Evolutionary conservation across 1,284 basidiomycete genomes (phyloP), one percentile per base, ranked within the genome.

Genomic region (Trichosporon sp.): DNA sequence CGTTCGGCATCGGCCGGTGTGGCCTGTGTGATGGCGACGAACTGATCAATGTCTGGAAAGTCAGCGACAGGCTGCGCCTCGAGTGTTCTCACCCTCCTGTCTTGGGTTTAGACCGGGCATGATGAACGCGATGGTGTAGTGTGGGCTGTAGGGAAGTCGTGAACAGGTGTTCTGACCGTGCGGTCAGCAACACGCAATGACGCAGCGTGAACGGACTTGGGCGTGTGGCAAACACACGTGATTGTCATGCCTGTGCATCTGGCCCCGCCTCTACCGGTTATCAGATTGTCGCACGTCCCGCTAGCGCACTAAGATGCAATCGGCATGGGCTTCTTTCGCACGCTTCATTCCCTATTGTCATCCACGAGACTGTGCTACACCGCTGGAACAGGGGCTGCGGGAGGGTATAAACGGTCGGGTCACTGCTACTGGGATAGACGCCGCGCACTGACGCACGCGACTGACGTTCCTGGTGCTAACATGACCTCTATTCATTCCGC

Each of bases 11-110:
- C 71, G 27, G 69, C 67, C 13, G 69, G 69, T 23, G 71, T 69
- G 16, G 78, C 73, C 64, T 77, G 73, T 13, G 80, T 81, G 54
- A 81, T 73, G 23, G 73, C 74, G 27, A 78, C 70, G 52, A 81
- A 81, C 56, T 77, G 72, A 46, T 76, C 74, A 65, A 78, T 74
- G 59, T 78, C 78, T 78, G 65, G n/a, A 21, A 21, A 23, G 59
- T 57, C 37, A 58, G 62, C n/a, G n/a, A n/a, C n/a, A n/a, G n/a
- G n/a, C 10, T 25, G 1, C 14, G n/a, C 9, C n/a, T 16, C 27
- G 33, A 4, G 10, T 16, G 23, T 0, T 14, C 71, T 68, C 58
- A 75, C 75, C 75, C 63, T 75, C 64, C 58, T 72, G 69, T 56
- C 68, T 70, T 21, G 73, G 68, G 37, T 73, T 72, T 40, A 75